phyloP scores from a whole-genome alignment of 495 filamentous ascomycete genomes.

The Aspergillus indologenus region DNA sequence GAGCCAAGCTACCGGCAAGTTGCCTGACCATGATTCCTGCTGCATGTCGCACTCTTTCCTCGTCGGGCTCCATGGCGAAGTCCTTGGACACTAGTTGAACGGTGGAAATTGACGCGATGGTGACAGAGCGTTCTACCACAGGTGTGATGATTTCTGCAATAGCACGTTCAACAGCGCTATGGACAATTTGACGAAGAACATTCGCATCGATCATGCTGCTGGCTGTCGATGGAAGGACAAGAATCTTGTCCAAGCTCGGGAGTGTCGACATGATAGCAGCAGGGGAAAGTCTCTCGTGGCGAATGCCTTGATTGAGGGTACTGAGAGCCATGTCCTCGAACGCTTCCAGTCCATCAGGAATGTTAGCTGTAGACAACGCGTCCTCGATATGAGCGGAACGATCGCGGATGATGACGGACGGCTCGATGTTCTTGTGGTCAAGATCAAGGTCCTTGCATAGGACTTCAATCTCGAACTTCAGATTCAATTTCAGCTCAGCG shows the following conservation, averaged over 20 bases:
- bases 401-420: slow-evolving; percentile 74
- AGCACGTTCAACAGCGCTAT: slow-evolving; percentile 77
- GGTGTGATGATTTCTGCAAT: slow-evolving; percentile 94
- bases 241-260: slow-evolving; percentile 70
- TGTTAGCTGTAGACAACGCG: slow-evolving; percentile 47
- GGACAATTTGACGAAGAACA: slow-evolving; percentile 76
- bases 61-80: slow-evolving; percentile 88
- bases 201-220: slow-evolving; percentile 67
- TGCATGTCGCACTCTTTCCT: slow-evolving; percentile 75
- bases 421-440: slow-evolving; percentile 81
- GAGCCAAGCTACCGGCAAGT: slow-evolving; percentile 85
- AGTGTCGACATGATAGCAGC: slow-evolving; percentile 69
- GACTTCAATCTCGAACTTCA: slow-evolving; percentile 98
- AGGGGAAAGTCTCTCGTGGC: slow-evolving; percentile 67
- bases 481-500: slow-evolving; percentile 89
- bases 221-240: slow-evolving; percentile 72
- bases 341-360: slow-evolving; percentile 68
- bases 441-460: slow-evolving; percentile 88
- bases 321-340: slow-evolving; percentile 77
- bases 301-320: slow-evolving; percentile 64
- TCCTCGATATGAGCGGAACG: slow-evolving; percentile 61
- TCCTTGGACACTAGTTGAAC: slow-evolving; percentile 92
- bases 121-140: slow-evolving; percentile 94
- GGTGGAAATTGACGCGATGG: slow-evolving; percentile 94
- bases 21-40: slow-evolving; percentile 90